phyloP scores from a whole-genome alignment of 2,329 filamentous ascomycete genomes.

The Penicillium sp. region DNA sequence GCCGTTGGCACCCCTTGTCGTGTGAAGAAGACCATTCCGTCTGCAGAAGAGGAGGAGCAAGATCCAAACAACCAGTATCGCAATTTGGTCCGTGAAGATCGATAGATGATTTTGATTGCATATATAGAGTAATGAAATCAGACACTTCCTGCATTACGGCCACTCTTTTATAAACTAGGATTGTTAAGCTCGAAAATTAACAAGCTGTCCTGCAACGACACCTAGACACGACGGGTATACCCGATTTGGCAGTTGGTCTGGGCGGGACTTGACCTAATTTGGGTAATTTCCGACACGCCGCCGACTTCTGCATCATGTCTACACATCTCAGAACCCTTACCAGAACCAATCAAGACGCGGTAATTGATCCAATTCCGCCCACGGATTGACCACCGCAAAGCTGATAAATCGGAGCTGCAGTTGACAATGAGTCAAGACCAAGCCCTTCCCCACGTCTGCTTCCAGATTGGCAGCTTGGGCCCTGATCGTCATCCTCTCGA shows the following conservation, averaged over 20 bases:
- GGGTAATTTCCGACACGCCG: no score
- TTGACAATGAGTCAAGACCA: not conserved
- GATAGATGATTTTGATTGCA: not conserved
- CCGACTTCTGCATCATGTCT: no score
- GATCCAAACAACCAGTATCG: constrained; percentile 26
- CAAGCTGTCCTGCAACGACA: no score
- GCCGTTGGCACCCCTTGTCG: constrained; percentile 27
- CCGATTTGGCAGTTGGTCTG: no score
- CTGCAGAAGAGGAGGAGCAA: constrained; percentile 23
- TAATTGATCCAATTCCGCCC: not conserved
- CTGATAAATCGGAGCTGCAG: not conserved
- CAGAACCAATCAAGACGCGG: no score
- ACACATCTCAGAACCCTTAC: not conserved
- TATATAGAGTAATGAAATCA: not conserved
- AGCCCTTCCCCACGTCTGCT: not conserved
- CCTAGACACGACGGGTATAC: no score
- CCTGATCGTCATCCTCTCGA: not conserved
- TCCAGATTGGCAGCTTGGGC: not conserved
- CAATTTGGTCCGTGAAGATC: not conserved
- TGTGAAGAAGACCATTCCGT: constrained; percentile 21
- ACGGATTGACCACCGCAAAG: not conserved
- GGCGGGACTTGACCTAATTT: not conserved
- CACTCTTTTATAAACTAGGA: no score
- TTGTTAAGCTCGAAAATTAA: no score
- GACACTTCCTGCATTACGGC: no score